A percentile compares a stretch with the other conserved stretches of the same genome.
Conservation (phyloP, 2,329 filamentous ascomycete genomes). For the Mycocentrospora acerina region DNA sequence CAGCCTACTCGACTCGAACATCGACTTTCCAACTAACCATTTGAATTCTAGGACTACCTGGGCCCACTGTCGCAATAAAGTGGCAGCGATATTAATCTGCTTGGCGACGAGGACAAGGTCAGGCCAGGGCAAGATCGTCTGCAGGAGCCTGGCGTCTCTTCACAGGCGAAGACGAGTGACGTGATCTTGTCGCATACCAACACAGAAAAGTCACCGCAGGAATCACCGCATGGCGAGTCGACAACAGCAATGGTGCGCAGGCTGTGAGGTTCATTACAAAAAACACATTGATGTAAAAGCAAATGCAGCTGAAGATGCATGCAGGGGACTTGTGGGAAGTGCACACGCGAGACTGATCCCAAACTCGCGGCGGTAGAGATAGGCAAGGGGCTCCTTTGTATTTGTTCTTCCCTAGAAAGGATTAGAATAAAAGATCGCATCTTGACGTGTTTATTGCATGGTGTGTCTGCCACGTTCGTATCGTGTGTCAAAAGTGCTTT, state of each 20-base stretch:
- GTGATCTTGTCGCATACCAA: no score
- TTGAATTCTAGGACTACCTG: slow-evolving; percentile 41
- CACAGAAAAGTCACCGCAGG: no score
- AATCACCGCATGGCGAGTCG: no score
- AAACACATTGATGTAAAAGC: no score
- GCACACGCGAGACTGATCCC: slow-evolving; percentile 1
- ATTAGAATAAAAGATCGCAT: slow-evolving; percentile 28
- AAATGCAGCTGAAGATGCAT: no score
- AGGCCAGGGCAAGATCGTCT: background rate
- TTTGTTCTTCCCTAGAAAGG: slow-evolving; percentile 15
- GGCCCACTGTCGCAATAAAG: slow-evolving; percentile 37
- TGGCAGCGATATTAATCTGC: background rate
- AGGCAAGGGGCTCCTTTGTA: slow-evolving; percentile 6
- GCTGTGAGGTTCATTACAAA: no score
- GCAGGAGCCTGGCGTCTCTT: background rate
- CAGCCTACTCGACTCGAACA: slow-evolving; percentile 1
- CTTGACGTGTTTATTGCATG: slow-evolving; percentile 26
- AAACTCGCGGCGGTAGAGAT: slow-evolving; percentile 2
- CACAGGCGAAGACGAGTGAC: no score
- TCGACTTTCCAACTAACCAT: slow-evolving; percentile 13
- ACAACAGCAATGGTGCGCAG: no score
- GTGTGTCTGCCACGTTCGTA: slow-evolving; percentile 9
- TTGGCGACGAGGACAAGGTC: background rate
- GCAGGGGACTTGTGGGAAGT: no score
- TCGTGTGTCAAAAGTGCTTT: slow-evolving; percentile 19